phyloP scores from a whole-genome alignment of 768 basidiomycete species.

The Paxillus involutus region DNA sequence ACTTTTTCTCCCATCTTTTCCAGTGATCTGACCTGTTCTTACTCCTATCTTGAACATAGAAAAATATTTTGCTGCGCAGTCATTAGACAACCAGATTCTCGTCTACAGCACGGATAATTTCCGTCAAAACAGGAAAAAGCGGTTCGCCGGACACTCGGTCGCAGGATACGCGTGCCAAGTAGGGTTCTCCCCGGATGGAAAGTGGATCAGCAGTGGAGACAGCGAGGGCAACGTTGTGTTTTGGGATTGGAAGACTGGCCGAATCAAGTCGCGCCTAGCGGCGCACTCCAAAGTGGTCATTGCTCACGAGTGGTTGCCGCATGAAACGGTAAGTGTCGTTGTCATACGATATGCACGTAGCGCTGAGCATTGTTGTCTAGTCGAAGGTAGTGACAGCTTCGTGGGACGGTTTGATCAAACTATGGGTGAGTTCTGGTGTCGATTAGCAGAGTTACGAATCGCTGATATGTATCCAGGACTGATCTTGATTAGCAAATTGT shows the following conservation, averaged over 20 bases:
- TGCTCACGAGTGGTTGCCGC: constrained; percentile 96
- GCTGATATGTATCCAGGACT: constrained; percentile 28
- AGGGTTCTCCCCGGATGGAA: constrained; percentile 97
- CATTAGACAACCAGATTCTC: constrained; percentile 96
- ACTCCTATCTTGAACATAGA: constrained; percentile 40
- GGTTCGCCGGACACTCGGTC: constrained; percentile 95
- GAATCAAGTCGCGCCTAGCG: constrained; percentile 86
- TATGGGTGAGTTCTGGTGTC: constrained; percentile 72
- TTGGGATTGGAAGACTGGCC: constrained; percentile 99
- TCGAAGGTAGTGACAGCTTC: constrained; percentile 96
- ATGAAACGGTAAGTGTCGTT: constrained; percentile 77
- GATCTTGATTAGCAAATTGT: not conserved
- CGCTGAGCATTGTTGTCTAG: constrained; percentile 41
- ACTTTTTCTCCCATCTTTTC: constrained; percentile 5
- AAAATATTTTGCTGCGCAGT: constrained; percentile 97
- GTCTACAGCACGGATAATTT: constrained; percentile 98
- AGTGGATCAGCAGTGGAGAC: constrained; percentile 97
- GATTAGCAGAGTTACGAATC: not conserved
- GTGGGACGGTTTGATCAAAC: constrained; percentile 97
- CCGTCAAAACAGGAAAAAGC: constrained; percentile 97
- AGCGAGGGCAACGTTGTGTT: constrained; percentile 94
- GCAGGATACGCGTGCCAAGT: constrained; percentile 98
- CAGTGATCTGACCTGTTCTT: constrained; percentile 16
- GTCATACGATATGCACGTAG: not conserved
- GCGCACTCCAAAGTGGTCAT: constrained; percentile 98